Conservation (phyloP, 169 alveolate genomes). For the Plasmodium coatneyi region DNA sequence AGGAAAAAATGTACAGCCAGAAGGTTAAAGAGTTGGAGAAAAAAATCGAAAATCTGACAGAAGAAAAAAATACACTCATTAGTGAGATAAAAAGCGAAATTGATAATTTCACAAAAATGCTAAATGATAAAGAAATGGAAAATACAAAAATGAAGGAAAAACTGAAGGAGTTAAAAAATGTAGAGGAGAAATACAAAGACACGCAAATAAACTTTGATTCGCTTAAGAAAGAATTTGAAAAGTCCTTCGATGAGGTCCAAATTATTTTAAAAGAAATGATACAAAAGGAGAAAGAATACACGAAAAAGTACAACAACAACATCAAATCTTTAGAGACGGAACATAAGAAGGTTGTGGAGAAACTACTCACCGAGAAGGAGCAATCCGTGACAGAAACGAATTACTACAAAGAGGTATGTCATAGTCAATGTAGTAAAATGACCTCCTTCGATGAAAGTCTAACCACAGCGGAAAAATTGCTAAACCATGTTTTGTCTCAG, state of each 20-base stretch:
- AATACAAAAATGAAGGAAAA: slow-evolving; percentile 34
- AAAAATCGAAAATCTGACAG: slow-evolving; percentile 23
- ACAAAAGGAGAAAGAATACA: slow-evolving; percentile 61
- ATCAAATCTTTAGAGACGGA: slow-evolving; percentile 44
- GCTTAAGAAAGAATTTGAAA: slow-evolving; percentile 59
- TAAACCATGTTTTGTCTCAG: slow-evolving; percentile 58
- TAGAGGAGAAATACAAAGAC: slow-evolving; percentile 60
- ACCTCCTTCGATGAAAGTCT: slow-evolving; percentile 34
- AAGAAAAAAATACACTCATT: slow-evolving; percentile 39
- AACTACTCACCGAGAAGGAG: slow-evolving; percentile 25
- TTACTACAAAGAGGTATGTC: slow-evolving; percentile 39
- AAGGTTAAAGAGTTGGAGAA: slow-evolving; percentile 41
- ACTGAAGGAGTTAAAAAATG: slow-evolving; percentile 54
- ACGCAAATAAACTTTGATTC: slow-evolving; percentile 57
- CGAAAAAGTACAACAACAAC: slow-evolving; percentile 31
- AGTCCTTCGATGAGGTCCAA: slow-evolving; percentile 62
- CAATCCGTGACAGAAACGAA: not conserved
- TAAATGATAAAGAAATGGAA: slow-evolving; percentile 47
- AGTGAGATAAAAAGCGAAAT: slow-evolving; percentile 45
- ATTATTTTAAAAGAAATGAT: slow-evolving; percentile 69
- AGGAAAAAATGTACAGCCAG: slow-evolving; percentile 57
- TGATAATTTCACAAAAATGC: slow-evolving; percentile 26
- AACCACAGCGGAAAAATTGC: slow-evolving; percentile 39
- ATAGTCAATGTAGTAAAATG: slow-evolving; percentile 34
- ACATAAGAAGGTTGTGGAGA: slow-evolving; percentile 20